phyloP scores from a whole-genome alignment of 495 filamentous ascomycete species.

The Rhizodiscina lignyota region DNA sequence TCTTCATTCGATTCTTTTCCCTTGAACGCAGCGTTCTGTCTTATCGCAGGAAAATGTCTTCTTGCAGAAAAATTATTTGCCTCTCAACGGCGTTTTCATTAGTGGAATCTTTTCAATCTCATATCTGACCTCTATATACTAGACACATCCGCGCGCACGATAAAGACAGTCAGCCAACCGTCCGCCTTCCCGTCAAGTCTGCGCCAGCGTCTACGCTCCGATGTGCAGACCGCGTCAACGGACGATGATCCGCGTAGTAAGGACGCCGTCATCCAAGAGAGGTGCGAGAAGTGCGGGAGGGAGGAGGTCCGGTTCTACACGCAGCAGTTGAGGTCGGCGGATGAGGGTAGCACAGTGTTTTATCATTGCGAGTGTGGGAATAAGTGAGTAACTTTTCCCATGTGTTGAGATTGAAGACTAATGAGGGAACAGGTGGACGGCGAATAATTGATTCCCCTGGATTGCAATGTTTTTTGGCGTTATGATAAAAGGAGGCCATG shows the following conservation, averaged over 20 bases:
- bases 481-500: too few species aligned
- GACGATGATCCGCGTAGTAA: slow-evolving; percentile 69
- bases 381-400: slow-evolving; percentile 39
- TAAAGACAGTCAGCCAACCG: slow-evolving; percentile 69
- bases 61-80: background rate
- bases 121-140: slow-evolving; percentile 19
- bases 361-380: slow-evolving; percentile 68
- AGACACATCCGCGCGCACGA: slow-evolving; percentile 66
- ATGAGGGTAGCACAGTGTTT: slow-evolving; percentile 87
- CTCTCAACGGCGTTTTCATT: slow-evolving; percentile 1
- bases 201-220: slow-evolving; percentile 68
- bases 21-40: too few species aligned
- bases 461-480: too few species aligned
- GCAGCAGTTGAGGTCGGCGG: slow-evolving; percentile 76
- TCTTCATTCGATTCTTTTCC: too few species aligned
- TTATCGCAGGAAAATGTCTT: too few species aligned
- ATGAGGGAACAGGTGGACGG: slow-evolving; percentile 38
- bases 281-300: slow-evolving; percentile 66
- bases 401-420: background rate
- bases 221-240: slow-evolving; percentile 64
- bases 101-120: slow-evolving; percentile 1
- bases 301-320: slow-evolving; percentile 74
- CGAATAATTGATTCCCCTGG: slow-evolving; percentile 35
- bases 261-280: slow-evolving; percentile 50
- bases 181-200: slow-evolving; percentile 77